Evolutionary conservation across 768 basidiomycete genomes (phyloP).

Genomic region (Hygrophorus pudorinus): DNA sequence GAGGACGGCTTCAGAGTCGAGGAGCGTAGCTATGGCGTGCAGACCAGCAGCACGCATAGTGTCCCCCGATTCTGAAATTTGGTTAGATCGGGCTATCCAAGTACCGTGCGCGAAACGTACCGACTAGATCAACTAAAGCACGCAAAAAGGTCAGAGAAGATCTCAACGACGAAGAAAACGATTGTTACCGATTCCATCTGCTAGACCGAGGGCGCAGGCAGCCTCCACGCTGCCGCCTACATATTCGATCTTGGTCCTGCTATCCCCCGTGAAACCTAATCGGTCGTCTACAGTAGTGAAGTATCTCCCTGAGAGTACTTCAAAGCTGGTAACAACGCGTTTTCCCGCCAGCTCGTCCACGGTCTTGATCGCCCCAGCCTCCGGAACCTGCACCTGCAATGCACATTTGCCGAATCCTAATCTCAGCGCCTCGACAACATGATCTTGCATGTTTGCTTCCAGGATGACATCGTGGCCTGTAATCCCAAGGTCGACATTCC

Average conservation of each 20-base stretch:
- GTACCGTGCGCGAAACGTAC: conserved; percentile 32
- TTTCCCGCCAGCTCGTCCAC: conserved; percentile 82
- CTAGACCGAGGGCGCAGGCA: conserved; percentile 90
- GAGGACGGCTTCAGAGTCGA: conserved; percentile 80
- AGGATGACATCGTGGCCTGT: conserved; percentile 97
- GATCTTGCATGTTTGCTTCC: conserved; percentile 73
- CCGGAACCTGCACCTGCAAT: conserved; percentile 87
- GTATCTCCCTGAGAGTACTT: conserved; percentile 73
- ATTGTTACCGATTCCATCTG: conserved; percentile 85
- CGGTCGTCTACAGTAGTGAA: conserved; percentile 59
- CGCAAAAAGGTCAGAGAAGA: conserved; percentile 4
- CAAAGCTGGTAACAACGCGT: conserved; percentile 91
- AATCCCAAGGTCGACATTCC: conserved; percentile 93
- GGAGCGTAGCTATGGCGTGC: conserved; percentile 83
- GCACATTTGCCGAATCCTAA: conserved; percentile 92
- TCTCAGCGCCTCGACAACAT: conserved; percentile 69
- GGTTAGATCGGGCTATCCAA: not conserved
- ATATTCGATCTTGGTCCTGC: conserved; percentile 81
- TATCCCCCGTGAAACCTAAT: conserved; percentile 38
- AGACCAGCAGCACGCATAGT: conserved; percentile 99
- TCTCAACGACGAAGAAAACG: conserved; percentile 1
- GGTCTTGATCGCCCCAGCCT: conserved; percentile 52
- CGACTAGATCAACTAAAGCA: conserved; percentile 81
- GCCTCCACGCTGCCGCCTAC: conserved; percentile 98
- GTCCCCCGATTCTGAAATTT: conserved; percentile 80